phyloP scores from a whole-genome alignment of 2,329 filamentous ascomycete species.

The Arachnopeziza araneosa region DNA sequence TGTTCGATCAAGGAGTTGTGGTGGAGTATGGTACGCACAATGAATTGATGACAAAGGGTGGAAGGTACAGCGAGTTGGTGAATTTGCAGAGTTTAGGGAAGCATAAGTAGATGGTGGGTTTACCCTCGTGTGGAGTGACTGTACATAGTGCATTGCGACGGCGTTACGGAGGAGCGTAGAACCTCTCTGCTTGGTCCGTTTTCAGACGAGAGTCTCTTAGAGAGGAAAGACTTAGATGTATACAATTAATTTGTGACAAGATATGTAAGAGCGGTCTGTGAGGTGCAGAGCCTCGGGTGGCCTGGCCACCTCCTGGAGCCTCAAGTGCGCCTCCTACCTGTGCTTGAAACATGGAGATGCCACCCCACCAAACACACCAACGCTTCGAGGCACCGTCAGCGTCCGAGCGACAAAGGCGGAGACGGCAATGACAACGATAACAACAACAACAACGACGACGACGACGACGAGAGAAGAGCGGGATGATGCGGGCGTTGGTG shows the following conservation, averaged over 20 bases:
- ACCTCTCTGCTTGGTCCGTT: background rate
- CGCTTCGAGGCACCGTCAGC: background rate
- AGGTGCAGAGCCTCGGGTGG: background rate
- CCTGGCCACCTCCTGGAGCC: background rate
- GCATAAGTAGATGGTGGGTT: slow-evolving; percentile 9
- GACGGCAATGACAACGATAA: background rate
- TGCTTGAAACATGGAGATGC: background rate
- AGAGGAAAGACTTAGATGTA: too few relatives aligned
- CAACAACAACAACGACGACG: too few relatives aligned
- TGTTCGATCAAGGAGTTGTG: slow-evolving; percentile 86
- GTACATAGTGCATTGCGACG: slow-evolving; percentile 11
- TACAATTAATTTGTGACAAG: too few relatives aligned
- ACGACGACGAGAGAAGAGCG: too few relatives aligned
- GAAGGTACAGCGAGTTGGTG: slow-evolving; percentile 73
- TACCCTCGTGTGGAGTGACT: background rate
- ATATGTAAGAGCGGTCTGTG: background rate
- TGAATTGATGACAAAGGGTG: slow-evolving; percentile 64
- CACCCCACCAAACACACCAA: background rate
- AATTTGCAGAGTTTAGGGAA: slow-evolving; percentile 74
- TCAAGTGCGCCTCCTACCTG: background rate
- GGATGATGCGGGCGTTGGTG: too few relatives aligned
- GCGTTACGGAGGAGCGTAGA: slow-evolving; percentile 7
- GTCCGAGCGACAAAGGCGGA: background rate
- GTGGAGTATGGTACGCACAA: slow-evolving; percentile 79
- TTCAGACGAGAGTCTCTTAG: too few relatives aligned